A percentile compares a stretch with the other conserved stretches of the same genome.
Conservation (phyloP, 805 yeast species). For the Candida piceae region DNA sequence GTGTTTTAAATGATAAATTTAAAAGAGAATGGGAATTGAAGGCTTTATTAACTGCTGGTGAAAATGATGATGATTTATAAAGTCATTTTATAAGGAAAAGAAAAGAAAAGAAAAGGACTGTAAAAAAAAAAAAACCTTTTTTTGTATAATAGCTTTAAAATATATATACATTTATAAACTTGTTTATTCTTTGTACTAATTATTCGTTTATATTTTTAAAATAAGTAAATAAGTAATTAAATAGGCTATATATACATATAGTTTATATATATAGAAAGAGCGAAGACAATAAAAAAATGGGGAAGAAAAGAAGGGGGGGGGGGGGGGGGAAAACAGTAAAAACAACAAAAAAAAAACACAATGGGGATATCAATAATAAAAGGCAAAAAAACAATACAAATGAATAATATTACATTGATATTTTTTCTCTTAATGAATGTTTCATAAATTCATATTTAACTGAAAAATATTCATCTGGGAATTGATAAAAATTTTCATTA, state of each 20-base stretch:
- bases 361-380: neutral
- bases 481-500: conserved; percentile 35
- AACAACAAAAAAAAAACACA: neutral
- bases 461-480: conserved; percentile 41
- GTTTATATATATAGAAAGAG: too few species aligned
- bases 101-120: too few species aligned
- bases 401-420: conserved; percentile 15
- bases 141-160: too few species aligned
- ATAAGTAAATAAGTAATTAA: too few species aligned
- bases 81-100: too few species aligned
- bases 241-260: too few species aligned
- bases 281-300: neutral
- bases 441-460: conserved; percentile 55
- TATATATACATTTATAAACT: too few species aligned
- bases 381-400: neutral
- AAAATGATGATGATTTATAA: conserved; percentile 34
- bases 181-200: too few species aligned
- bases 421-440: conserved; percentile 51
- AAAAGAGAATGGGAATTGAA: conserved; percentile 91
- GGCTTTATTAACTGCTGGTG: conserved; percentile 56
- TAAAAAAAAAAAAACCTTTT: too few species aligned
- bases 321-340: neutral
- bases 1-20: conserved; percentile 69
- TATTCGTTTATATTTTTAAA: too few species aligned
- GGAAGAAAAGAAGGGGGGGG: neutral